Evolutionary conservation across 352 stramenopile genomes (phyloP).

Genomic region (Phytophthora pini): DNA sequence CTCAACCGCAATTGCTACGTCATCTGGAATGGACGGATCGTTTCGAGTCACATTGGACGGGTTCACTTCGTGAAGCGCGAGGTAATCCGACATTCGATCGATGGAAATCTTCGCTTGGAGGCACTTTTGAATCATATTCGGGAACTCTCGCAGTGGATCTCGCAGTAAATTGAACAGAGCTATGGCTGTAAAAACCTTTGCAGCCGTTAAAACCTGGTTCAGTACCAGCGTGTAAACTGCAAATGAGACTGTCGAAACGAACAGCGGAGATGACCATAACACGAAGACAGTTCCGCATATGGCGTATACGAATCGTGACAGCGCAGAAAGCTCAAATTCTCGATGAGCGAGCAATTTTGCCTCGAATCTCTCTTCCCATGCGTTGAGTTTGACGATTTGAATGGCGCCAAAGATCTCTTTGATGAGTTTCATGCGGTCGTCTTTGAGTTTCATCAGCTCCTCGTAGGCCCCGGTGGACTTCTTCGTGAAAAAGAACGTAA

Average conservation of each 20-base stretch:
- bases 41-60: slow-evolving; percentile 26
- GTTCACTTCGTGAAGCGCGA: slow-evolving; percentile 37
- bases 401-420: slow-evolving; percentile 94
- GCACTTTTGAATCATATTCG: slow-evolving; percentile 40
- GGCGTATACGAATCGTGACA: no score
- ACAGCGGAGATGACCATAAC: slow-evolving; percentile 51
- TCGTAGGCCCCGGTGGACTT: slow-evolving; percentile 64
- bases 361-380: slow-evolving; percentile 87
- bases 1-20: slow-evolving; percentile 34
- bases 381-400: slow-evolving; percentile 96
- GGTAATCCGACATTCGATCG: slow-evolving; percentile 42
- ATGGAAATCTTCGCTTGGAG: slow-evolving; percentile 55
- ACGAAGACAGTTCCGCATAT: no score
- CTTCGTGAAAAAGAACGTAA: slow-evolving; percentile 65
- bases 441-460: slow-evolving; percentile 12
- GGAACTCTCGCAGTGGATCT: slow-evolving; percentile 44
- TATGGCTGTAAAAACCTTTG: slow-evolving; percentile 62
- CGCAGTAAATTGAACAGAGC: slow-evolving; percentile 60
- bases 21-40: slow-evolving; percentile 3
- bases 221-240: slow-evolving; percentile 51
- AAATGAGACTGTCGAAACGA: slow-evolving; percentile 60
- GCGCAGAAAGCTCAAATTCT: no score
- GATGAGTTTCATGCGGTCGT: slow-evolving; percentile 80
- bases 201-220: slow-evolving; percentile 43
- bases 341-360: slow-evolving; percentile 70